Percentiles rank a stretch among this genome's conserved stretches.
phyloP scores from a whole-genome alignment of 257 asterid genomes.

The Nyctanthes arbortristis region DNA sequence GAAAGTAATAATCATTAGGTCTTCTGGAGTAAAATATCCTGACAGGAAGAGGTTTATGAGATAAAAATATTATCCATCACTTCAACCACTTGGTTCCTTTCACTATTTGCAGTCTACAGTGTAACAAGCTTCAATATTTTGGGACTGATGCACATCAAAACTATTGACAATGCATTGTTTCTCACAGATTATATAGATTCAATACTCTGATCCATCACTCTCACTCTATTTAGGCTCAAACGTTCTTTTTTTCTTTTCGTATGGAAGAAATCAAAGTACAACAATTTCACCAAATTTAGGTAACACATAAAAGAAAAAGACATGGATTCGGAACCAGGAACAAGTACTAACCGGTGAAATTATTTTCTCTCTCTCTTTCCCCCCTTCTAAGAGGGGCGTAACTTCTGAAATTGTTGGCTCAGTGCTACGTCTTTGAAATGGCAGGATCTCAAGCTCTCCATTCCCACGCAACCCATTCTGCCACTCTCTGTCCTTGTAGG shows the following conservation, averaged over 20 bases:
- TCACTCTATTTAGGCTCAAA: not conserved
- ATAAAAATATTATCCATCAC: not conserved
- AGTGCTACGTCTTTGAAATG: slow-evolving; percentile 34
- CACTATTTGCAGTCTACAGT: not conserved
- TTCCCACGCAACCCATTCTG: slow-evolving; percentile 26
- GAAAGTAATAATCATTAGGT: not conserved
- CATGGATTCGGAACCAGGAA: slow-evolving; percentile 13
- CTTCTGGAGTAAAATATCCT: not conserved
- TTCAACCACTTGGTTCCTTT: not conserved
- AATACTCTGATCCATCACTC: not conserved
- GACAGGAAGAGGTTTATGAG: not conserved
- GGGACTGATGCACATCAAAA: not conserved
- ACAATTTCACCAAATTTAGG: slow-evolving; percentile 11
- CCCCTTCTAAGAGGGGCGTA: slow-evolving; percentile 21
- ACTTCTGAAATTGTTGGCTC: slow-evolving; percentile 33
- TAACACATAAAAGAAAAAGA: not conserved
- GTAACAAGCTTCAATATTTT: not conserved
- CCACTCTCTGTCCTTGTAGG: slow-evolving; percentile 29
- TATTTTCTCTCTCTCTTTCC: slow-evolving; percentile 36
- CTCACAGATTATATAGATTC: not conserved
- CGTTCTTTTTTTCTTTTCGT: not conserved
- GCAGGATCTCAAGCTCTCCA: slow-evolving; percentile 28
- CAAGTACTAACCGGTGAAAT: slow-evolving; percentile 49
- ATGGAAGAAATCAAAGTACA: not conserved
- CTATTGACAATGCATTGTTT: not conserved